phyloP scores from a whole-genome alignment of 78 protist genomes.

The Tieghemostelium lacteum region DNA sequence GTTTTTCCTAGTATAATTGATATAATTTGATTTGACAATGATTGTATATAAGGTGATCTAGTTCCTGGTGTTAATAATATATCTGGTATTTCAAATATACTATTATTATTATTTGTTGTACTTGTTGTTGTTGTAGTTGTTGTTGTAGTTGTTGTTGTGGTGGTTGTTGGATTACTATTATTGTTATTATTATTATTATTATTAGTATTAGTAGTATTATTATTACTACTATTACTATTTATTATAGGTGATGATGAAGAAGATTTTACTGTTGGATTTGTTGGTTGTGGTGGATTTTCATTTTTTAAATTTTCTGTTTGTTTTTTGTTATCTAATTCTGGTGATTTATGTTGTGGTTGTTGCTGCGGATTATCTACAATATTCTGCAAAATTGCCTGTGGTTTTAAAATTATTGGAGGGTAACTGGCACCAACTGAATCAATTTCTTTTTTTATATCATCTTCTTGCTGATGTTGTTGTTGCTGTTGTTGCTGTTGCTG shows the following conservation, averaged over 20 bases:
- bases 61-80: conserved; percentile 42
- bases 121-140: not conserved
- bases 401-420: not conserved
- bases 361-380: not conserved
- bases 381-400: not conserved
- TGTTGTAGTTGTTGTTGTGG: not conserved
- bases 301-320: not conserved
- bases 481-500: not conserved
- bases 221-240: not conserved
- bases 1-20: conserved; percentile 53
- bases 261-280: not conserved
- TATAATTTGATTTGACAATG: not conserved
- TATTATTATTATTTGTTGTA: too few relatives aligned
- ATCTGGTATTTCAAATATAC: conserved; percentile 31
- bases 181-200: conserved; percentile 4
- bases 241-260: not conserved
- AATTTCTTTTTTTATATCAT: too few relatives aligned
- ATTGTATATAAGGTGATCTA: conserved; percentile 50
- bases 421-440: not conserved
- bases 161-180: not conserved
- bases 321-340: not conserved
- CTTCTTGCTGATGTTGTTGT: not conserved
- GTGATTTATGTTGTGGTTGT: not conserved
- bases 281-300: not conserved
- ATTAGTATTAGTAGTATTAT: not conserved